Base-by-base conservation (phyloP, 1,284 basidiomycete genomes). In the Neolentinus lepideus region DNA sequence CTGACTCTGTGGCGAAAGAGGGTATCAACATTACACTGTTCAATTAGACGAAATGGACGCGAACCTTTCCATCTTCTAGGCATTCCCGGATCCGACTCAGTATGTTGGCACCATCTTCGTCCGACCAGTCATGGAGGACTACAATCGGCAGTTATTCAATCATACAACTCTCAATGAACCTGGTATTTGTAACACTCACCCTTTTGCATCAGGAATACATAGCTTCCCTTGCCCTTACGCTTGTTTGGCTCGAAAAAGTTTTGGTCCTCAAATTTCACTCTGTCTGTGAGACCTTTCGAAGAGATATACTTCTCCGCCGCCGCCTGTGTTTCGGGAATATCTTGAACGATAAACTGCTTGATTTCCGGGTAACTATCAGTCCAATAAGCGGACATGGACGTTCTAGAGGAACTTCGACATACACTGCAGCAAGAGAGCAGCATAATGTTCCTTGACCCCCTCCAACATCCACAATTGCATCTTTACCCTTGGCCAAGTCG, bases 391-490 rank as follows among this genome's bases (percentile, higher is more conserved):
- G 47, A 29, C 6, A 8, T 50, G 9, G 4, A 21, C 6, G 27
- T 16, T 6, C 8, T 6, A 22, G n/a, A 50, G 47, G 47, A n/a
- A 10, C 24, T 29, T 3, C 9, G 9, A 26, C 47, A 11, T 22
- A 50, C 47, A 11, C 27, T 16, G 4, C 47, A 6, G 47, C 47
- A 8, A 50, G 47, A n/a, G 47, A 21, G 22, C 47, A 50, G 47
- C 47, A 50, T 8, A 50, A 22, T 11, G 47, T 50, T n/a, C 47
- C 47, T 26, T 50, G 47, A 8, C 47, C 47, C 14, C 47, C 47
- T 25, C 47, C 47, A n/a, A 50, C 47, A 50, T 50, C 47, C n/a
- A 50, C 47, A 6, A 50, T 29, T 26, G 47, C 27, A 22, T 50
- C 47, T 29, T 50, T 50, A 50, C 22, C 47, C 11, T 29, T 50